Conservation (phyloP, 495 filamentous ascomycete species). For the Trichoderma erinaceum region DNA sequence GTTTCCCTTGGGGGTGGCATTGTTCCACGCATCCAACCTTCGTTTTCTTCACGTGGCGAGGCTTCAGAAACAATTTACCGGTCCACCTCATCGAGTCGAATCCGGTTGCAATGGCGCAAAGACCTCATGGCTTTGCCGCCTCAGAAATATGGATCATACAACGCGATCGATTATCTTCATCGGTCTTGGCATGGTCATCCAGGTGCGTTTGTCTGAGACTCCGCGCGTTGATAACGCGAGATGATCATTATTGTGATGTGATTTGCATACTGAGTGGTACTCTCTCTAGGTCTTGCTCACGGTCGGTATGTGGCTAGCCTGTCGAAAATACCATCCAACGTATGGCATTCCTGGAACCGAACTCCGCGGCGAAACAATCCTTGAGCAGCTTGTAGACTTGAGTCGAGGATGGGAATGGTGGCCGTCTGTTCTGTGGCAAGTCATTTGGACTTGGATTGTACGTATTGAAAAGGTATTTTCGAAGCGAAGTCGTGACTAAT, state of each 20-base stretch:
- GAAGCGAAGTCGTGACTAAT: constrained; percentile 23
- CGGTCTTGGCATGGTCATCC: constrained; percentile 37
- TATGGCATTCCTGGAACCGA: constrained; percentile 25
- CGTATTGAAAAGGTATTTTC: constrained; percentile 34
- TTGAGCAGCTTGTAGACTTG: constrained; percentile 32
- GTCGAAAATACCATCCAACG: constrained; percentile 48
- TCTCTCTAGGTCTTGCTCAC: constrained; percentile 43
- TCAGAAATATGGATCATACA: constrained; percentile 33
- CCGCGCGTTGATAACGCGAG: background rate
- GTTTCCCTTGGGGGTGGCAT: constrained; percentile 55
- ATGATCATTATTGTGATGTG: background rate
- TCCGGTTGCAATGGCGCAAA: constrained; percentile 22
- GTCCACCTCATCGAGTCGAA: constrained; percentile 22
- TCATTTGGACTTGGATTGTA: constrained; percentile 52
- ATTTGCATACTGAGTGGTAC: constrained; percentile 13
- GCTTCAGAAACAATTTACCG: constrained; percentile 33
- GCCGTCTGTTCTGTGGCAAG: constrained; percentile 50
- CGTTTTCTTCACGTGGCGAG: constrained; percentile 51
- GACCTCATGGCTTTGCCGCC: constrained; percentile 24
- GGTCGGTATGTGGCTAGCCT: constrained; percentile 51
- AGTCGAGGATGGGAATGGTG: constrained; percentile 55
- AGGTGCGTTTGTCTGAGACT: constrained; percentile 28
- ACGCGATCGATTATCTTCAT: constrained; percentile 35
- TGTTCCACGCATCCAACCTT: constrained; percentile 58
- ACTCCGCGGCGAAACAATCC: constrained; percentile 42